Evolutionary conservation across 768 basidiomycete genomes (phyloP), one percentile per base, ranked within the genome.

Genomic region (Chlorophyllum brunneum): DNA sequence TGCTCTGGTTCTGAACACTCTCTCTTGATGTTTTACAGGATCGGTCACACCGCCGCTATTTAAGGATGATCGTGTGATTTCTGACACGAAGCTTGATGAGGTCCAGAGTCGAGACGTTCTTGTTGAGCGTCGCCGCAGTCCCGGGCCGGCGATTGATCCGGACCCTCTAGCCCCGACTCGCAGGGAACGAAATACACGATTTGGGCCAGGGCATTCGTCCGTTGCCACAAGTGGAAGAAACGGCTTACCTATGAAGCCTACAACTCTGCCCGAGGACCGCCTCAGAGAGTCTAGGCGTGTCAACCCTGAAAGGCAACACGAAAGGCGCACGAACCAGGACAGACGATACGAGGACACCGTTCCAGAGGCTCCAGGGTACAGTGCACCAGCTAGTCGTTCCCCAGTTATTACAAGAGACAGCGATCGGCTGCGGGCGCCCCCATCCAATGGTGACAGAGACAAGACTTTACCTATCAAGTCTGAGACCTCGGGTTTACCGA

Each of bases 1-100:
- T 33, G 44, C 10, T 31, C 46, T 40, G 36, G 51, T 56, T 56
- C 55, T 48, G 41, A 47, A 42, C 40, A 48, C 29, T 56, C 34
- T 46, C 36, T 51, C 45, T 45, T 40, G 41, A 23, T 30, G 27
- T 46, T 50, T 38, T 30, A 49, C 50, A 42, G 55, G 51, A 54
- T 31, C 51, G 23, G 15, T 44, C 20, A 30, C 52, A 27, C 46
- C 53, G 13, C 47, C 49, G 22, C 43, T 11, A 22, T 15, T 22
- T 2, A 18, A 26, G 49, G 52, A 58, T 20, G 58, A 54, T 44
- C 49, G 33, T 24, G 24, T 41, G 41, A 40, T 56, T 26, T 26
- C 45, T 39, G 43, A 53, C 30, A 30, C 51, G 15, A 29, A 45
- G 16, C 6, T 5, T 31, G 40, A 41, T 16, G 22, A 23, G 9